These are phyloP conservation scores for Fusarium sp. DNA, from an alignment of 2,329 filamentous ascomycete genomes.

Conservation along the genomic window DNA sequence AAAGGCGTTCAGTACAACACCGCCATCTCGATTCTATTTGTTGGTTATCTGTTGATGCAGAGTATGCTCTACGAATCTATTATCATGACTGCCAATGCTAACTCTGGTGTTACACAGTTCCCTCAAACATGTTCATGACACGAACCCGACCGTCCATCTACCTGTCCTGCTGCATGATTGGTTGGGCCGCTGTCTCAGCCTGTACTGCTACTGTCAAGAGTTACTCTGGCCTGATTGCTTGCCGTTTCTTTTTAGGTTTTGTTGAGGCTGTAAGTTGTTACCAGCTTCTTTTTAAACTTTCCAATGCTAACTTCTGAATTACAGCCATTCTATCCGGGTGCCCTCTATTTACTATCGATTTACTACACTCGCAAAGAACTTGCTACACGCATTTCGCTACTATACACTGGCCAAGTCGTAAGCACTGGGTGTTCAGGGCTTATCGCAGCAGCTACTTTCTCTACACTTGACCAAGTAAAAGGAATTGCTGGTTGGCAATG, in stretches of 20 bases:
- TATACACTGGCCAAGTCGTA: conserved; percentile 52
- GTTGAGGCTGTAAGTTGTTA: conserved; percentile 20
- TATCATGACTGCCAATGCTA: no score
- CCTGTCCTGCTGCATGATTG: conserved; percentile 22
- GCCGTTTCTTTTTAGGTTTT: conserved; percentile 28
- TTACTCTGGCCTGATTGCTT: conserved; percentile 19
- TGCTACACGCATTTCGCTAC: conserved; percentile 24
- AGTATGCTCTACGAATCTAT: neutral
- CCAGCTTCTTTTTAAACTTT: conserved; percentile 48
- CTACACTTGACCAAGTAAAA: conserved; percentile 51
- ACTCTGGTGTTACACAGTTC: neutral
- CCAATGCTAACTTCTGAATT: neutral
- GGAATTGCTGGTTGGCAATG: conserved; percentile 71
- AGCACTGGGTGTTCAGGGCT: conserved; percentile 75
- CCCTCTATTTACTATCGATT: conserved; percentile 27
- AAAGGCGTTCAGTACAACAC: conserved; percentile 43
- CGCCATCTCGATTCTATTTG: conserved; percentile 42
- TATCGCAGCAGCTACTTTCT: conserved; percentile 69
- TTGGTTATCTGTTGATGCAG: conserved; percentile 37
- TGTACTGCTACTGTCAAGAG: conserved; percentile 9
- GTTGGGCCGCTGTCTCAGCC: conserved; percentile 25
- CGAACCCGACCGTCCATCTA: conserved; percentile 24
- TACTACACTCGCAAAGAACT: conserved; percentile 34
- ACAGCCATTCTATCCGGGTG: conserved; percentile 30
- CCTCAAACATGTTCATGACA: conserved; percentile 32